Percentiles rank a stretch among this genome's conserved stretches.
These are phyloP conservation scores for Suhomyces coccinellae DNA, from an alignment of 1,139 yeast genomes.

Conservation along the genomic window DNA sequence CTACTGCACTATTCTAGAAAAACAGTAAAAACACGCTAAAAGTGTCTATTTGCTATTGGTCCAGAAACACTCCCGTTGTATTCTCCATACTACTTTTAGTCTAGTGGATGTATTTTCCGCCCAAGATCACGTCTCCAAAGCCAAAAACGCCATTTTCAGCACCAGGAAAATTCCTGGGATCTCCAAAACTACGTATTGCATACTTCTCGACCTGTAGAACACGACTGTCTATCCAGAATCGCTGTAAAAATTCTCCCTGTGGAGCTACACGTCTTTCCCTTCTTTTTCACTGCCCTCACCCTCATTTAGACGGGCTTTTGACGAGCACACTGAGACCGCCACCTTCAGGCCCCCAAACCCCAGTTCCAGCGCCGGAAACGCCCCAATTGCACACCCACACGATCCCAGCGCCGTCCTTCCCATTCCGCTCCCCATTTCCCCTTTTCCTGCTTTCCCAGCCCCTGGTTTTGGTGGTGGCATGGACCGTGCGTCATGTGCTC, in stretches of 20 bases:
- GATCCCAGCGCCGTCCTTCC: not conserved
- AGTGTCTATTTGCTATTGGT: not conserved
- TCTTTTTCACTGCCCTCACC: too few species aligned
- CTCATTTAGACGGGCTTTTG: not conserved
- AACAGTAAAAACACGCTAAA: not conserved
- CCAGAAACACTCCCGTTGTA: not conserved
- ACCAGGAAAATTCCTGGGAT: not conserved
- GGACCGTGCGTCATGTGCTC: slow-evolving; percentile 6
- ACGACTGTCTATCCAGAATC: too few species aligned
- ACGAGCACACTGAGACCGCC: not conserved
- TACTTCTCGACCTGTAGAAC: not conserved
- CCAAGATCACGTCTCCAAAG: not conserved
- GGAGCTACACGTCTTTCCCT: not conserved
- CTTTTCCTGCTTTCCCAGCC: not conserved
- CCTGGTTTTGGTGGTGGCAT: not conserved
- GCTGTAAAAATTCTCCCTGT: not conserved
- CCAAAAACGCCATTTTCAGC: not conserved
- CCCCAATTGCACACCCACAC: not conserved
- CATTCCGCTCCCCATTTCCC: not conserved
- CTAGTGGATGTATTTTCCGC: too few species aligned
- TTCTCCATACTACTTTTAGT: not conserved
- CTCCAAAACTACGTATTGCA: not conserved
- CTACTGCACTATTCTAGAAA: not conserved
- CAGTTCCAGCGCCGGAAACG: not conserved
- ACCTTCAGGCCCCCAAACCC: not conserved